phyloP scores from a whole-genome alignment of 345 rosid genomes.

The Citrus maxima region DNA sequence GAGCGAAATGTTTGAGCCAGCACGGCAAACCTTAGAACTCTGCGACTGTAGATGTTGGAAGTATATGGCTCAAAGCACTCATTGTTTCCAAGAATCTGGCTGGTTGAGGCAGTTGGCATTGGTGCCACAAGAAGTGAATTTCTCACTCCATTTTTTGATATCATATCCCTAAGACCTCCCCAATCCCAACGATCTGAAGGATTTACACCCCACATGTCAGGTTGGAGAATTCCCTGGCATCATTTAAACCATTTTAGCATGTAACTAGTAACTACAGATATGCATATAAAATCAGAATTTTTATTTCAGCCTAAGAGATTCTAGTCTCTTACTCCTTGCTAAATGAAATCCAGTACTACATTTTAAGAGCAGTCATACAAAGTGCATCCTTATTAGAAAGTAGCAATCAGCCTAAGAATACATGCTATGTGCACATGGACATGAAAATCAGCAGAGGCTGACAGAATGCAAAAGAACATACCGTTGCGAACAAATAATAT shows the following conservation, averaged over 20 bases:
- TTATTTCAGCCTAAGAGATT: neutral
- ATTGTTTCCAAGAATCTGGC: slow-evolving; percentile 95
- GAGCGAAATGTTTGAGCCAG: neutral
- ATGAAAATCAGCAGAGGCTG: neutral
- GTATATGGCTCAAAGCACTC: slow-evolving; percentile 97
- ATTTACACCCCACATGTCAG: slow-evolving; percentile 87
- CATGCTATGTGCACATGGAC: neutral
- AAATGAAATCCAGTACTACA: neutral
- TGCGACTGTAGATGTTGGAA: slow-evolving; percentile 84
- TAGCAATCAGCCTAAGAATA: neutral
- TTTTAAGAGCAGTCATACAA: neutral
- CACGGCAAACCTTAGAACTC: slow-evolving; percentile 69
- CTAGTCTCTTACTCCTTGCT: neutral
- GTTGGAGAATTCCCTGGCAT: slow-evolving; percentile 85
- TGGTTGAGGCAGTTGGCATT: slow-evolving; percentile 97
- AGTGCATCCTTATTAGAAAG: neutral
- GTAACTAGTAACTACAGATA: neutral
- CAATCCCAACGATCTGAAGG: slow-evolving; percentile 80
- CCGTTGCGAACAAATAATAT: neutral
- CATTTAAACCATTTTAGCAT: slow-evolving; percentile 9
- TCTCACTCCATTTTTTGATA: slow-evolving; percentile 75
- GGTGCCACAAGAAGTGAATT: slow-evolving; percentile 90
- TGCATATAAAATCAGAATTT: neutral
- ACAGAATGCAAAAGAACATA: neutral
- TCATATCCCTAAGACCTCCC: slow-evolving; percentile 58